Conservation (phyloP, 2,329 filamentous ascomycete species). For the Colletotrichum horii region DNA sequence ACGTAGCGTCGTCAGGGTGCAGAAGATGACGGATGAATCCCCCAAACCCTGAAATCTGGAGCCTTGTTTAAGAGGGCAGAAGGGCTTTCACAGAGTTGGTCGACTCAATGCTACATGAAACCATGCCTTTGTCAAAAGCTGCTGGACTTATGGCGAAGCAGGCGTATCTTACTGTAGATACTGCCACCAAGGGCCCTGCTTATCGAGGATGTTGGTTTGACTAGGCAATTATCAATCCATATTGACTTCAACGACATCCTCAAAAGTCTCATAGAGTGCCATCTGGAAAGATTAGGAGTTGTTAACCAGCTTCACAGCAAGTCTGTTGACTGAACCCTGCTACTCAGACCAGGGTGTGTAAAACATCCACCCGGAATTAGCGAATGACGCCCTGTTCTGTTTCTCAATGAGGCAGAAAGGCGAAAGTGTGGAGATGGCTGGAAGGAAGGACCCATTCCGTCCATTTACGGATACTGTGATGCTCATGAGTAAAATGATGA, state of each 20-base stretch:
- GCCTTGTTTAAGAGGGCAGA: neutral
- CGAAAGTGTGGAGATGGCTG: neutral
- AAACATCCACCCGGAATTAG: neutral
- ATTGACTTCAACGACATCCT: neutral
- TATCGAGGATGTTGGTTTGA: neutral
- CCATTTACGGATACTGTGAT: neutral
- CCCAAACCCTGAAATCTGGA: neutral
- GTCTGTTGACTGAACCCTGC: neutral
- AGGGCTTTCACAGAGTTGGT: no score
- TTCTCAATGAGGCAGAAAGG: neutral
- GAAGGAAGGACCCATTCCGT: neutral
- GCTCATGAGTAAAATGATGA: neutral
- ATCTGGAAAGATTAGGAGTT: neutral
- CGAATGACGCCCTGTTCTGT: neutral
- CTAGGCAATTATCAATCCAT: neutral
- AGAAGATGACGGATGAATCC: neutral
- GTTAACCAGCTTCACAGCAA: neutral
- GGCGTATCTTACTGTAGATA: neutral
- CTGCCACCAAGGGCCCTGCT: neutral
- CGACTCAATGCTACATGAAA: no score
- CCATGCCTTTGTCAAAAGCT: no score
- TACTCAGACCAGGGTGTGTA: neutral
- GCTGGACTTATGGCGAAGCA: neutral
- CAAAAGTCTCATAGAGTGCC: neutral
- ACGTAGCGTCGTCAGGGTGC: neutral